Conservation (phyloP, 768 basidiomycete genomes). For the Boletus tomentosulus region DNA sequence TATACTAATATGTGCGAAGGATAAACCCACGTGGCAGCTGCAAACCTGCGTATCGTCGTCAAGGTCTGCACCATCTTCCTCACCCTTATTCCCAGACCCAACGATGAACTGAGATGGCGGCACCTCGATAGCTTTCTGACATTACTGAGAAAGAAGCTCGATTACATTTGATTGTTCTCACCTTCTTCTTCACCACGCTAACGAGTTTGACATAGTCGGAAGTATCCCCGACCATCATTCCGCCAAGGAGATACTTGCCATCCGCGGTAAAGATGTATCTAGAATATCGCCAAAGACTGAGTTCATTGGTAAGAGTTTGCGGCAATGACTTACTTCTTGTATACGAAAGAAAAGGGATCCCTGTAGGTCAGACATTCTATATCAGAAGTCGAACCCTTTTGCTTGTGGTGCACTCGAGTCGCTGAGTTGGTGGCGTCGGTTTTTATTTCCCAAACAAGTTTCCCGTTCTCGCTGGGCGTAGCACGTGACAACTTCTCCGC, state of each 20-base stretch:
- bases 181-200: slow-evolving; percentile 68
- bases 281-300: background rate
- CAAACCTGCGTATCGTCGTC: slow-evolving; percentile 73
- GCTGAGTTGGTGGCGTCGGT: background rate
- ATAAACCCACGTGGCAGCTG: slow-evolving; percentile 51
- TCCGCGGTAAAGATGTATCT: slow-evolving; percentile 67
- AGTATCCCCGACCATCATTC: slow-evolving; percentile 78
- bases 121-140: slow-evolving; percentile 59
- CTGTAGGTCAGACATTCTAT: slow-evolving; percentile 61
- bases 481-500: background rate
- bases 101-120: slow-evolving; percentile 66
- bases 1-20: background rate
- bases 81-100: slow-evolving; percentile 46
- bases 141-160: background rate
- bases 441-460: background rate
- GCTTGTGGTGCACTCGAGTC: background rate
- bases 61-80: slow-evolving; percentile 55
- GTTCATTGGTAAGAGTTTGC: background rate
- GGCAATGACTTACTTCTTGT: slow-evolving; percentile 50
- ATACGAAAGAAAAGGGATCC: slow-evolving; percentile 67
- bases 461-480: background rate
- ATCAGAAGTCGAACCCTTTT: background rate
- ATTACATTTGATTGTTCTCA: background rate
- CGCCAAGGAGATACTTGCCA: slow-evolving; percentile 68
- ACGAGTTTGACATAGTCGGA: slow-evolving; percentile 66